Evolutionary conservation across 371 early-diverging fungal genomes (phyloP).

Genomic region (Lichtheimia corymbifera): DNA sequence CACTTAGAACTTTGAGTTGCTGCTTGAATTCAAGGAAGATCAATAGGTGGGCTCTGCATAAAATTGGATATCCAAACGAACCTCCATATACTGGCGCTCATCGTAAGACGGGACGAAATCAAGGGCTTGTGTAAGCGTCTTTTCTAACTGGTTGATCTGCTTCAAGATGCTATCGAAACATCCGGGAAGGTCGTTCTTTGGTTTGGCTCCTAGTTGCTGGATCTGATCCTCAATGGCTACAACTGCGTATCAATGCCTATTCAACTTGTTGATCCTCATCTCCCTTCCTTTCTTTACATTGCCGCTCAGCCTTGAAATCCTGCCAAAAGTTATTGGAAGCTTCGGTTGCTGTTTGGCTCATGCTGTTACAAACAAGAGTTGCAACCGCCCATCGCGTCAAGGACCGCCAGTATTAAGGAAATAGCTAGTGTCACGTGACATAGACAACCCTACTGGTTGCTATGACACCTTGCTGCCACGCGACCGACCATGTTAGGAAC

Average conservation of each 20-base stretch:
- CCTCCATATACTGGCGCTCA: constrained; percentile 53
- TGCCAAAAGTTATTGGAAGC: constrained; percentile 41
- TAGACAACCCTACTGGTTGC: too few relatives aligned
- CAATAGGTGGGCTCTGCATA: neutral
- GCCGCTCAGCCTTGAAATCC: constrained; percentile 39
- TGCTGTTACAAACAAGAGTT: neutral
- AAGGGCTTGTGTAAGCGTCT: constrained; percentile 55
- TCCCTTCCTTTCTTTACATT: constrained; percentile 19
- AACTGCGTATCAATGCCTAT: neutral
- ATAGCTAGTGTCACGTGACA: too few relatives aligned
- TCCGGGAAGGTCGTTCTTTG: constrained; percentile 26
- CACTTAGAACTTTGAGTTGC: constrained; percentile 53
- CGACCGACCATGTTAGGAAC: too few relatives aligned
- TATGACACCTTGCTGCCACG: too few relatives aligned
- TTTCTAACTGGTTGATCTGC: constrained; percentile 53
- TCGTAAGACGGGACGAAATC: constrained; percentile 60
- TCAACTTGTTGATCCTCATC: neutral
- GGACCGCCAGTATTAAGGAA: too few relatives aligned
- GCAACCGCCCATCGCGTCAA: too few relatives aligned
- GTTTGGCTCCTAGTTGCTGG: constrained; percentile 15
- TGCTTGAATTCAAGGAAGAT: constrained; percentile 14
- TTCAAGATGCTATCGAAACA: constrained; percentile 42
- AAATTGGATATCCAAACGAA: constrained; percentile 13
- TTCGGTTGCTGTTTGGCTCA: constrained; percentile 33
- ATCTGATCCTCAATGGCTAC: constrained; percentile 44